Evolutionary conservation across 129 eudicot genomes (phyloP), one percentile per base, ranked within the genome.

Genomic region (Ambrosia trifida): DNA sequence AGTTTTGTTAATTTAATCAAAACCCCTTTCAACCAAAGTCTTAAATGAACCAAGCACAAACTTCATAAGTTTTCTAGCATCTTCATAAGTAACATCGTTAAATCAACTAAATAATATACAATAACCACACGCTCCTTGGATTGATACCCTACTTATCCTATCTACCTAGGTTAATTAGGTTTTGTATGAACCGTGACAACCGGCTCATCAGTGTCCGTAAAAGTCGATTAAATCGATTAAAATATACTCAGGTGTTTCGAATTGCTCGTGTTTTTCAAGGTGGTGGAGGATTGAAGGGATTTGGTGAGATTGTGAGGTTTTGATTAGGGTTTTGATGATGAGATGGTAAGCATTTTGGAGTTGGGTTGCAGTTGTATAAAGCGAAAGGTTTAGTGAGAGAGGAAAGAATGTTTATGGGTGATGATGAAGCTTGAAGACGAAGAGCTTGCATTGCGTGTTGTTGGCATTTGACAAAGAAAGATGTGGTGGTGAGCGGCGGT

Each of bases 221-320:
- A 79, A 81, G 72, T 78, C 75, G 69, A 91, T 84, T 79, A 91
- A 81, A 68, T 86, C 88, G 63, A 79, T 70, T 4, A 91, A 84
- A 31, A 88, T 49, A 38, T 70, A 60, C 67, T 88, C 97, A 3
- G 96, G 90, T 31, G 93, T 91, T 52, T 88, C 87, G 45, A 91
- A 88, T 40, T 7, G 80, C 63, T 85, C 97, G 11, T 67, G 44
- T 24, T 81, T 80, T 44, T 91, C 76, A 12, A 91, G 74, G 36
- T 79, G 87, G 74, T 76, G 33, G 13, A 91, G 88, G 11, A 88
- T 70, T 12, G 70, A 53, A 0, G 51, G 30, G 20, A 91, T 67
- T 58, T 86, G 81, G 38, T 73, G 66, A 33, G 75, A 80, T 4
- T 82, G 79, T 32, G 82, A 75, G 44, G 81, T 84, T 41, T 69